Conservation (phyloP, 805 yeast species). For the Lipomyces lipofer region DNA sequence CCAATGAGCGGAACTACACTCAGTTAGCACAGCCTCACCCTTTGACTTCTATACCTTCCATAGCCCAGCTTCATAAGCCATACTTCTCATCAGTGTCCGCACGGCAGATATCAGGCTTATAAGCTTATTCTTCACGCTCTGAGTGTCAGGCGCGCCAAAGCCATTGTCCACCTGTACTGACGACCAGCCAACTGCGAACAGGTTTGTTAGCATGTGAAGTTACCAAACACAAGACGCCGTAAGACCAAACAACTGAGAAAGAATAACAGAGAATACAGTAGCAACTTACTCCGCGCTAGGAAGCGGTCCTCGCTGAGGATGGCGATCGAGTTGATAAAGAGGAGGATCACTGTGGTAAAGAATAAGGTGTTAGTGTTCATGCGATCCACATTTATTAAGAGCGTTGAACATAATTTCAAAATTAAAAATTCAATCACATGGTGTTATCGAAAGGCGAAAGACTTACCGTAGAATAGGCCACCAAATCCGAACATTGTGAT, state of each 20-base stretch:
- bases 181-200: constrained; percentile 48
- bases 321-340: constrained; percentile 72
- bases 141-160: constrained; percentile 46
- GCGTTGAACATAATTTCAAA: not conserved
- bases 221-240: not conserved
- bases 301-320: constrained; percentile 79
- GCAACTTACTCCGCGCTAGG: constrained; percentile 56
- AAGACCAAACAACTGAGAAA: not conserved
- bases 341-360: constrained; percentile 36
- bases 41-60: not conserved
- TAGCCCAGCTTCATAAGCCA: too few species aligned
- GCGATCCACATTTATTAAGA: not conserved
- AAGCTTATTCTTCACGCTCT: constrained; percentile 57
- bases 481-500: constrained; percentile 43
- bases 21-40: constrained; percentile 15
- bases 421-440: too few species aligned
- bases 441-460: not conserved
- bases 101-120: constrained; percentile 70
- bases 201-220: not conserved
- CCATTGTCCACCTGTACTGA: constrained; percentile 44
- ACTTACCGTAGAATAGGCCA: constrained; percentile 39
- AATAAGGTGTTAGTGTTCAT: not conserved
- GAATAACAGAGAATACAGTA: not conserved
- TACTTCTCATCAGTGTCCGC: constrained; percentile 69
- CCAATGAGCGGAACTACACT: constrained; percentile 63